Conservation (phyloP, 2,329 filamentous ascomycete species). For the Colletotrichum sp. region DNA sequence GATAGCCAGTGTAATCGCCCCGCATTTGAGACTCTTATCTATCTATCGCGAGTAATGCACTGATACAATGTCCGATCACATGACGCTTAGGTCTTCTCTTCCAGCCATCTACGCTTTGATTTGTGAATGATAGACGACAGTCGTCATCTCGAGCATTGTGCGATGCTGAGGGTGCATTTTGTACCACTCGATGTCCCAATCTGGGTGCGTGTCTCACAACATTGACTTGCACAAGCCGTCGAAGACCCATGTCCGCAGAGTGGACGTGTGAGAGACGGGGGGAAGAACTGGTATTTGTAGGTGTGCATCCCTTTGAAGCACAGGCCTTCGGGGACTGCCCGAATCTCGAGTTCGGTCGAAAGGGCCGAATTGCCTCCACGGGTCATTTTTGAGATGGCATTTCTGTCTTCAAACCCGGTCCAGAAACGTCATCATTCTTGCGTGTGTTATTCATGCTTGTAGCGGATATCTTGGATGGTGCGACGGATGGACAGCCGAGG, state of each 20-base stretch:
- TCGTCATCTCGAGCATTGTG: neutral
- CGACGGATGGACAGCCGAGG: neutral
- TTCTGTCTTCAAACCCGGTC: neutral
- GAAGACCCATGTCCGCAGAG: neutral
- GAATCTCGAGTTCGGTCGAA: neutral
- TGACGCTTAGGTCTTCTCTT: neutral
- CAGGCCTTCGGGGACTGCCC: neutral
- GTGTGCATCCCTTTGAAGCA: neutral
- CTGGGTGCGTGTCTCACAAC: neutral
- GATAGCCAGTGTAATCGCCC: neutral
- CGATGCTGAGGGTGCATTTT: neutral
- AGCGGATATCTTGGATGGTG: neutral
- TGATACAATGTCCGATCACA: neutral
- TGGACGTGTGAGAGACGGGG: fast-evolving
- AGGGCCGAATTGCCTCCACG: neutral
- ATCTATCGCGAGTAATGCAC: neutral
- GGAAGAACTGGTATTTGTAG: neutral
- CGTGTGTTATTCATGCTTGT: neutral
- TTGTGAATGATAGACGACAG: neutral
- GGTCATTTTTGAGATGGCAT: neutral
- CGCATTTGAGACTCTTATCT: neutral
- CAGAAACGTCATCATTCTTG: neutral
- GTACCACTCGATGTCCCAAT: neutral
- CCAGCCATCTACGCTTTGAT: neutral
- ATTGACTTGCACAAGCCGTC: neutral